Evolutionary conservation across 2,329 filamentous ascomycete species (phyloP), one percentile per base, ranked within the genome.

Genomic region (Pseudogymnoascus sp.): DNA sequence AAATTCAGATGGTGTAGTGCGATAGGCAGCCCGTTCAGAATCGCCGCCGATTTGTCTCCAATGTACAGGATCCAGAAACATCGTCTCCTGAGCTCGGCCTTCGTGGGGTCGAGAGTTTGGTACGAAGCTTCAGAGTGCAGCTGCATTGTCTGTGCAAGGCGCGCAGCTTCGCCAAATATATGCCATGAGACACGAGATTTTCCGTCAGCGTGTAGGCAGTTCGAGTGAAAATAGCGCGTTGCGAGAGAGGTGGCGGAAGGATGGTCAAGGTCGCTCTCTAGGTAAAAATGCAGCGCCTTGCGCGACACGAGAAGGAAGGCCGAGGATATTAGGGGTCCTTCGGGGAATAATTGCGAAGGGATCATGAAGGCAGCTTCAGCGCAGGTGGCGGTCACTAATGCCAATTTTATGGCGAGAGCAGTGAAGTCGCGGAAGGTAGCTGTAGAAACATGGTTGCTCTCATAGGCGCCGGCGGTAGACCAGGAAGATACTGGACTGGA

Each of bases 141-240:
- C 12, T 76, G 71, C 77, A 79, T 79, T 1, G 75, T 74, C 64
- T 79, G 77, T 0, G 74, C 75, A 4, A 80, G 72, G 1, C 77
- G 70, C 3, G 74, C 75, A 0, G 77, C 77, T 63, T 79, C 77
- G 1, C 77, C 77, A 65, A 79, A 77, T 1, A 79, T 76, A 59
- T 78, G 76, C 76, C 77, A 79, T 3, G 77, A 79, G 18, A 77
- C 73, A 25, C 75, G 73, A 3, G 76, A 76, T 42, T 77, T 78
- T 0, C 77, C 78, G 0, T 75, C 70, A 1, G 76, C 76, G 56
- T 79, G 78, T 2, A 79, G 67, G 43, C 77, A 78, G 62, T 78
- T 79, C 12, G 78, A 79, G 60, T 80, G 78, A 23, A 79, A 77
- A 61, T 79, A 78, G 3, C 78, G 74, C 16, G 79, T 77, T 2